These are phyloP conservation scores for Crithidia mellificae DNA, from an alignment of 208 protist species.

Conservation along the genomic window DNA sequence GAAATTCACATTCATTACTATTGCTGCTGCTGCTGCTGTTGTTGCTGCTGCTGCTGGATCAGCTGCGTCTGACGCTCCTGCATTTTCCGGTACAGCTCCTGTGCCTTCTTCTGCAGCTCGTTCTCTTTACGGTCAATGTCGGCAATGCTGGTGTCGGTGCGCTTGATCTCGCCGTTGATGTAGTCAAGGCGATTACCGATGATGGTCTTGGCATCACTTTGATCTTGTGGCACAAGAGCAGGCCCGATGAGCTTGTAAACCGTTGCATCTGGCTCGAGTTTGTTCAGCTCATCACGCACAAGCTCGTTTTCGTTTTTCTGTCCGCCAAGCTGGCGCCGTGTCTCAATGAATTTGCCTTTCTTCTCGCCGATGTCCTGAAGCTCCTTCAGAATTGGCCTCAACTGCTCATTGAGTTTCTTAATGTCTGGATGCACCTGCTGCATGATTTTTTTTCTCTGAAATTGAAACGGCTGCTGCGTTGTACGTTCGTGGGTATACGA, in stretches of 20 bases:
- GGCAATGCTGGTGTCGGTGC: constrained; percentile 74
- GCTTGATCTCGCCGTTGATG: constrained; percentile 90
- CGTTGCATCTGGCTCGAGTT: constrained; percentile 84
- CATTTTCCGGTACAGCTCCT: constrained; percentile 86
- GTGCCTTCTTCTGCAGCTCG: constrained; percentile 70
- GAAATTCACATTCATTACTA: neutral
- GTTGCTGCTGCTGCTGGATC: constrained; percentile 67
- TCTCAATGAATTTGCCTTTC: constrained; percentile 84
- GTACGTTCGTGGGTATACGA: no score
- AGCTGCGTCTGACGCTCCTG: constrained; percentile 73
- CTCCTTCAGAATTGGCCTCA: constrained; percentile 73
- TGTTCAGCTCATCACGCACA: constrained; percentile 92
- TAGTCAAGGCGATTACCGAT: constrained; percentile 92
- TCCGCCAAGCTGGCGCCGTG: constrained; percentile 84
- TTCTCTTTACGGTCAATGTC: constrained; percentile 82
- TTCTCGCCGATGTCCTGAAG: constrained; percentile 85
- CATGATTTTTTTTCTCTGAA: no score
- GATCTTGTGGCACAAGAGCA: constrained; percentile 92
- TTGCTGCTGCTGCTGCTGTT: constrained; percentile 42
- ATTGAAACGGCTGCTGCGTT: no score
- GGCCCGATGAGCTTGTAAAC: constrained; percentile 96
- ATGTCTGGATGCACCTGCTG: constrained; percentile 85
- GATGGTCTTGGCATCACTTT: constrained; percentile 90
- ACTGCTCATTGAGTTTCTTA: constrained; percentile 73
- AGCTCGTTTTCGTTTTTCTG: constrained; percentile 96